Percentiles rank a stretch among this genome's conserved stretches.
Evolutionary conservation across 768 basidiomycete species (phyloP).

Genomic region (Boletus vermiculosoides): DNA sequence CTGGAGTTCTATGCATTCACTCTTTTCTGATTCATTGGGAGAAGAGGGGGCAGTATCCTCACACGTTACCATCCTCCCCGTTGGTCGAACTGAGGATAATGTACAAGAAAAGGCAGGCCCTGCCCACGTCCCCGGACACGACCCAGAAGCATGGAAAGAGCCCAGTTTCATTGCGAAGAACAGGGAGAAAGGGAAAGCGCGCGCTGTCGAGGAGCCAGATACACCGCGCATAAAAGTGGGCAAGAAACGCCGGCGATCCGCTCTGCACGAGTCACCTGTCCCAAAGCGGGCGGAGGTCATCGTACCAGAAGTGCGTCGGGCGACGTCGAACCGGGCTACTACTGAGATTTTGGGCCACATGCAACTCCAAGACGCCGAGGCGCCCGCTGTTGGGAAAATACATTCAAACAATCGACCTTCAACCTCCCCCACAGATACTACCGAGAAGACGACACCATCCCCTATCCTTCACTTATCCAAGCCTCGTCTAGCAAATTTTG

Average conservation of each 20-base stretch:
- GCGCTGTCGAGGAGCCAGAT: constrained; percentile 4
- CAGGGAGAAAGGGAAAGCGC: constrained; percentile 22
- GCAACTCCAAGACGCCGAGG: not conserved
- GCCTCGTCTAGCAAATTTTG: constrained; percentile 24
- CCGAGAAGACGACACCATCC: not conserved
- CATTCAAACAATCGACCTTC: not conserved
- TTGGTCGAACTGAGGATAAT: not conserved
- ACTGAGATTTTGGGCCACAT: not conserved
- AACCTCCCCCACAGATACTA: not conserved
- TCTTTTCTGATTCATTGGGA: constrained; percentile 23
- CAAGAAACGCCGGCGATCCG: constrained; percentile 18
- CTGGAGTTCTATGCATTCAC: constrained; percentile 22
- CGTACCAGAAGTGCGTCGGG: not conserved
- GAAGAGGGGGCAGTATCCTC: constrained; percentile 1
- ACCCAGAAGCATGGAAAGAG: constrained; percentile 31
- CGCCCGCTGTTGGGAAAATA: not conserved
- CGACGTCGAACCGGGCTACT: not conserved
- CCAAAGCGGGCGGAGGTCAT: constrained; percentile 15
- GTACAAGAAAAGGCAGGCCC: not conserved
- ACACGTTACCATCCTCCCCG: not conserved
- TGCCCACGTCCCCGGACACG: constrained; percentile 15
- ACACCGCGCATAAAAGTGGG: not conserved
- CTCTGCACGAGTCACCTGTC: constrained; percentile 5
- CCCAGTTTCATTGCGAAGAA: constrained; percentile 31
- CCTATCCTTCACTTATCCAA: not conserved